Percentiles rank a stretch among this genome's conserved stretches.
Evolutionary conservation across 163 green algal species (phyloP).

Genomic region (Scenedesmus sp.): DNA sequence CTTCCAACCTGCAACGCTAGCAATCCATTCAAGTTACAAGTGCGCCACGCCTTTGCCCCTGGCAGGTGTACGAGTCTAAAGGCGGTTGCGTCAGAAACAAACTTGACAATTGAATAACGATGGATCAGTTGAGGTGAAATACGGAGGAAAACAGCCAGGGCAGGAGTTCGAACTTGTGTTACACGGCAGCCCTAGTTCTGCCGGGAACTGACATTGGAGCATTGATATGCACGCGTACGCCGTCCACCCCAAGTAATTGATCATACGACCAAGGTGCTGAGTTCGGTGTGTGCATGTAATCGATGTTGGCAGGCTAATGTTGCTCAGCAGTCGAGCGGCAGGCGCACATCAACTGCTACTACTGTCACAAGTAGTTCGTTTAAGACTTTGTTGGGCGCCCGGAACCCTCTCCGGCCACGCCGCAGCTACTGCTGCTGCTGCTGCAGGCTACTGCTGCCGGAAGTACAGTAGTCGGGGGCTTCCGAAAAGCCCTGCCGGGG

Average conservation of each 20-base stretch:
- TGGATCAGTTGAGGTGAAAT: background rate
- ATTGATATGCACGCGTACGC: no score
- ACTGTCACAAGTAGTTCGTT: background rate
- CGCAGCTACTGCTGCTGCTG: background rate
- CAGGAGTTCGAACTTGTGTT: background rate
- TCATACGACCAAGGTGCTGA: background rate
- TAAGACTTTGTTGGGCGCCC: background rate
- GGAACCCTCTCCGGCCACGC: background rate
- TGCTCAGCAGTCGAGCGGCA: background rate
- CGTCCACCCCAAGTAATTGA: no score
- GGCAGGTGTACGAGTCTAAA: background rate
- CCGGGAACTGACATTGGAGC: background rate
- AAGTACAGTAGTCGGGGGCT: background rate
- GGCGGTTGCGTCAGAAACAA: background rate
- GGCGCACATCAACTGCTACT: background rate
- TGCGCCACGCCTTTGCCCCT: background rate
- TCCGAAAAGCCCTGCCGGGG: background rate
- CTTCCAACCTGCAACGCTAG: background rate
- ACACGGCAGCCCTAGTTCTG: background rate
- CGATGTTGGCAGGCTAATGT: background rate
- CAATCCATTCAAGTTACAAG: background rate
- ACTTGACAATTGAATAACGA: background rate
- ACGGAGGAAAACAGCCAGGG: background rate
- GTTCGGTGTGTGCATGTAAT: background rate
- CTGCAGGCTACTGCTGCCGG: background rate